A percentile compares a stretch with the other conserved stretches of the same genome.
Conservation (phyloP, 169 alveolate species). For the Plasmodium malariae region DNA sequence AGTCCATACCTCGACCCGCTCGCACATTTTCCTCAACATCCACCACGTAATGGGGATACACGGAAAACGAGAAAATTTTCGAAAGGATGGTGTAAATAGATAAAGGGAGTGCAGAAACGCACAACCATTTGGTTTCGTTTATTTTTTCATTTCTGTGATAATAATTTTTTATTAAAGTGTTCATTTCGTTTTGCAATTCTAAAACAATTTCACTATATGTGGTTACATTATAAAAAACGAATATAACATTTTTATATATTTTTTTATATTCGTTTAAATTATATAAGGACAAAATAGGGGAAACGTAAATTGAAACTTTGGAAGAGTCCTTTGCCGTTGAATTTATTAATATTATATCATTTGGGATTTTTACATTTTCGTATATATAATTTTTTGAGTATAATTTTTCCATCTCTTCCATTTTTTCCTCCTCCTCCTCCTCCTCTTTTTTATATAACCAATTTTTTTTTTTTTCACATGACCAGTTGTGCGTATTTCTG, state of each 20-base stretch:
- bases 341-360: constrained; percentile 46
- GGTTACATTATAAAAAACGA: constrained; percentile 32
- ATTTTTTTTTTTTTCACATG: neutral
- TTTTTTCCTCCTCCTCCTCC: neutral
- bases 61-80: constrained; percentile 5
- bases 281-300: constrained; percentile 36
- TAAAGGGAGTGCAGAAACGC: constrained; percentile 23
- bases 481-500: constrained; percentile 5
- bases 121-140: neutral
- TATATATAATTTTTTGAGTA: constrained; percentile 50
- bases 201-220: constrained; percentile 11
- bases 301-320: constrained; percentile 17
- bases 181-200: constrained; percentile 43
- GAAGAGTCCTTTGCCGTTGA: constrained; percentile 23
- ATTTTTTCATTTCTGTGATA: constrained; percentile 3
- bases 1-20: neutral
- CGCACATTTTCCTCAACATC: neutral
- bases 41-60: constrained; percentile 22
- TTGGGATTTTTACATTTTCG: constrained; percentile 38
- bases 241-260: constrained; percentile 47
- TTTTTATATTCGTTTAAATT: constrained; percentile 47
- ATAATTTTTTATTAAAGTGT: constrained; percentile 18
- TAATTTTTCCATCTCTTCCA: neutral
- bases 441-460: neutral
- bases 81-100: constrained; percentile 35